A percentile compares a stretch with the other conserved stretches of the same genome.
Conservation (phyloP, 2,329 filamentous ascomycete genomes). For the Zymoseptoria tritici region DNA sequence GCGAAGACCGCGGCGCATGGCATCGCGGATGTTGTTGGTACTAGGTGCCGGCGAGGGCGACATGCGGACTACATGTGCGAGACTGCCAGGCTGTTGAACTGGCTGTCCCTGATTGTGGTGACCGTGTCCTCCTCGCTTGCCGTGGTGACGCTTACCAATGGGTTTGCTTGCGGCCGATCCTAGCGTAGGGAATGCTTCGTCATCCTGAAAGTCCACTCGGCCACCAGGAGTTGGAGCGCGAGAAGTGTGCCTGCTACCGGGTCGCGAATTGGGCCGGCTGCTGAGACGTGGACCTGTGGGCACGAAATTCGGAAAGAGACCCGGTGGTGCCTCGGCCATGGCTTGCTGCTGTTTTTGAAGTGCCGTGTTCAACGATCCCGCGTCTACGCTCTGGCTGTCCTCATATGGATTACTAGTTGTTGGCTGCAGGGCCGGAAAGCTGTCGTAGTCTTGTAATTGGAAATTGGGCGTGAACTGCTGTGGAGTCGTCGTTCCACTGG, state of each 20-base stretch:
- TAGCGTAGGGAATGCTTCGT: conserved; percentile 87
- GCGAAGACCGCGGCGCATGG: conserved; percentile 47
- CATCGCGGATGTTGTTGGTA: conserved; percentile 39
- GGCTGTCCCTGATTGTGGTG: conserved; percentile 58
- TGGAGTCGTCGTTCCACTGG: conserved; percentile 52
- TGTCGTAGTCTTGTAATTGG: conserved; percentile 74
- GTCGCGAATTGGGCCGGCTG: conserved; percentile 69
- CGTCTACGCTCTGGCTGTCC: conserved; percentile 29
- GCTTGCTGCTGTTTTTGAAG: conserved; percentile 37
- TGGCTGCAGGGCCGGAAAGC: conserved; percentile 67
- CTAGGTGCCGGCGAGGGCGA: conserved; percentile 64
- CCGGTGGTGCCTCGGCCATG: conserved; percentile 49
- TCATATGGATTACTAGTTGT: conserved; percentile 39
- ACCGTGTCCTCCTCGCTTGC: conserved; percentile 78
- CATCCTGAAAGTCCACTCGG: conserved; percentile 68
- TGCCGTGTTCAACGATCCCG: conserved; percentile 36
- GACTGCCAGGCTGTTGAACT: conserved; percentile 64
- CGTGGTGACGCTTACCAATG: conserved; percentile 77
- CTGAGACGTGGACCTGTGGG: conserved; percentile 36
- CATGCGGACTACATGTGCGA: conserved; percentile 94
- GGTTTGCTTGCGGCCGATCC: conserved; percentile 68
- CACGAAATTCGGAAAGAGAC: conserved; percentile 55
- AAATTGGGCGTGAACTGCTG: conserved; percentile 59
- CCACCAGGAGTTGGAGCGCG: conserved; percentile 57
- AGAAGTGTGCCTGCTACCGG: conserved; percentile 71